phyloP scores from a whole-genome alignment of 805 yeast species.

The Hanseniaspora clermontiae region DNA sequence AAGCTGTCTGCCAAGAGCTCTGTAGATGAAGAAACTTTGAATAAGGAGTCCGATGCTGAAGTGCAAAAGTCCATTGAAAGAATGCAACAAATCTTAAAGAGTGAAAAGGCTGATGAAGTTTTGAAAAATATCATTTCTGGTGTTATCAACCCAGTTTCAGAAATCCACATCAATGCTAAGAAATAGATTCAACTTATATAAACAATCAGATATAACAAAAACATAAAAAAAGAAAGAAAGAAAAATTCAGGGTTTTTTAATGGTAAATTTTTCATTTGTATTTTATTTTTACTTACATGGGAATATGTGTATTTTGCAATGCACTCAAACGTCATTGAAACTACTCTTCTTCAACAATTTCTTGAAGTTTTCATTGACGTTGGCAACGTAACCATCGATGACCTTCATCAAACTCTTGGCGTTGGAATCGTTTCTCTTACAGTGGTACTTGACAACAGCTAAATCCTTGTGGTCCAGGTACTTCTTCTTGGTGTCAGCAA shows the following conservation, averaged over 20 bases:
- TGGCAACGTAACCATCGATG: constrained; percentile 51
- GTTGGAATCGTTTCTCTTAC: constrained; percentile 35
- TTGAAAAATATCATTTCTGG: constrained; percentile 58
- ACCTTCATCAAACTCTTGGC: constrained; percentile 51
- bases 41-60: constrained; percentile 61
- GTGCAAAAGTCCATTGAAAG: constrained; percentile 58
- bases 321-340: background rate
- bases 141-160: constrained; percentile 48
- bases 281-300: background rate
- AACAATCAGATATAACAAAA: background rate
- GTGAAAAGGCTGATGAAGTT: constrained; percentile 55
- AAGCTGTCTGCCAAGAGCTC: constrained; percentile 50
- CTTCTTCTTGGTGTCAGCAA: constrained; percentile 46
- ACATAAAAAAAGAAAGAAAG: no score
- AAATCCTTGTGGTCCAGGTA: constrained; percentile 44
- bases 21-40: constrained; percentile 53
- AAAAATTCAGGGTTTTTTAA: background rate
- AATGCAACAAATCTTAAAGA: constrained; percentile 51
- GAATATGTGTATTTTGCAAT: background rate
- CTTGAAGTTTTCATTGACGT: constrained; percentile 45
- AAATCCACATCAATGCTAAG: constrained; percentile 64
- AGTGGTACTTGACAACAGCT: constrained; percentile 41
- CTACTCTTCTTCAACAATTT: constrained; percentile 24
- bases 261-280: no score
- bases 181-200: background rate